Base-by-base conservation (phyloP, 768 basidiomycete genomes). In the Suillus occidentalis region DNA sequence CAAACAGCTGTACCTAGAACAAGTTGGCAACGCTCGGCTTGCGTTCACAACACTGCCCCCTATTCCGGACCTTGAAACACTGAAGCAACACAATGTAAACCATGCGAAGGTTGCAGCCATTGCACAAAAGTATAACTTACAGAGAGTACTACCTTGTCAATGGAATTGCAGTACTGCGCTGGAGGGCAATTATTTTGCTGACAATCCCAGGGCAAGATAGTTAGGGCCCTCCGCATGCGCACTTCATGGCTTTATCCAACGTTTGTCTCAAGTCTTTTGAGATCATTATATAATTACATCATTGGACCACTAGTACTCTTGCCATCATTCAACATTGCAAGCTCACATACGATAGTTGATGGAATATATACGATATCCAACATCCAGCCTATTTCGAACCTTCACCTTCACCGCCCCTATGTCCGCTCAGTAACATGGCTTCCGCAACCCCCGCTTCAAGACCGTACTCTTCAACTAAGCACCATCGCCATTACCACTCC, bases 31-130 rank as follows among this genome's bases (percentile, higher is more conserved):
- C 4, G 93, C 90, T 2, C 81, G 93, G 2, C 69, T 76, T 22
- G 85, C 91, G 13, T 95, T 93, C 72, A 73, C 78, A 65, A 87
- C 84, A 3, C 71, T 91, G 9, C 92, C 93, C 0, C 86, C 89
- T 3, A 70, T 88, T 0, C 88, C 92, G 0, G 77, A 83, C 25
- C 34, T 56, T 1, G 65, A 71, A 16, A 63, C 70, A 28, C 69
- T 88, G 61, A 71, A 76, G 47, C 78, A 76, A 22, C 66, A 66
- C 13, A 73, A 75, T 14, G 73, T 73, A 45, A 80, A 89, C 64
- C 81, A 84, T 14, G 71, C 70, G 6, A 77, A 72, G 12, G 78
- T 90, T 6, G 68, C 71, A 4, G 73, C 78, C 10, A 75, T 90
- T 39, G 69, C 91, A 68, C 80, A 82, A 61, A 77, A 78, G 60